These are phyloP conservation scores for Geotrichum restrictum DNA, from an alignment of 1,139 yeast genomes.

Conservation along the genomic window DNA sequence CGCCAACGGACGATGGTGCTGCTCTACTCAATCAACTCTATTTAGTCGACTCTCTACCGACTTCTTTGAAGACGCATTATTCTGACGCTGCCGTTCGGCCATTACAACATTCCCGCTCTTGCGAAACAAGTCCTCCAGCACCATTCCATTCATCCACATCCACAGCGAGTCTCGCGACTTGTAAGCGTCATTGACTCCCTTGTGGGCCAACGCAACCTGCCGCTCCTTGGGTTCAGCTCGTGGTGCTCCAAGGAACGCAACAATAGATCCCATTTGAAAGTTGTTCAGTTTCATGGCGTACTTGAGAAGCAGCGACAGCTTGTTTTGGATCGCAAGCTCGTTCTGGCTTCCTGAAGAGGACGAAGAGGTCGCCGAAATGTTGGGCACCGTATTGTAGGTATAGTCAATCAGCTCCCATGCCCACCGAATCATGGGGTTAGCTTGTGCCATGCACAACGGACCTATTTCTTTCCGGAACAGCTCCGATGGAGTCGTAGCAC, in stretches of 20 bases:
- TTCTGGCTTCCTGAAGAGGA: too few relatives aligned
- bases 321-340: constrained; percentile 17
- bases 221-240: constrained; percentile 10
- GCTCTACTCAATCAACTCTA: constrained; percentile 21
- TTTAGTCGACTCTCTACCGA: constrained; percentile 16
- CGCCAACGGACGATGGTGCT: too few relatives aligned
- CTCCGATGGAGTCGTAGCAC: constrained; percentile 15
- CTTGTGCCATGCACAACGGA: constrained; percentile 10
- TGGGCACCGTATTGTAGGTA: constrained; percentile 1
- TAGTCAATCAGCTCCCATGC: constrained; percentile 18
- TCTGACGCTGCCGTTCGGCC: constrained; percentile 10
- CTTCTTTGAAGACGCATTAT: constrained; percentile 6
- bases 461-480: constrained; percentile 12
- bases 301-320: constrained; percentile 14
- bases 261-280: constrained; percentile 19
- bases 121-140: constrained; percentile 14
- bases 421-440: constrained; percentile 19
- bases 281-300: constrained; percentile 18
- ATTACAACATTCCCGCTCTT: constrained; percentile 10
- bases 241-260: constrained; percentile 16
- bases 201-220: constrained; percentile 10
- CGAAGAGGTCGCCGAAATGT: too few relatives aligned
- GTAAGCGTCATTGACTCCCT: constrained; percentile 20
- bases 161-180: constrained; percentile 16
- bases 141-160: constrained; percentile 22